phyloP scores from a whole-genome alignment of 345 rosid genomes.

The Eutrema heterophyllum region DNA sequence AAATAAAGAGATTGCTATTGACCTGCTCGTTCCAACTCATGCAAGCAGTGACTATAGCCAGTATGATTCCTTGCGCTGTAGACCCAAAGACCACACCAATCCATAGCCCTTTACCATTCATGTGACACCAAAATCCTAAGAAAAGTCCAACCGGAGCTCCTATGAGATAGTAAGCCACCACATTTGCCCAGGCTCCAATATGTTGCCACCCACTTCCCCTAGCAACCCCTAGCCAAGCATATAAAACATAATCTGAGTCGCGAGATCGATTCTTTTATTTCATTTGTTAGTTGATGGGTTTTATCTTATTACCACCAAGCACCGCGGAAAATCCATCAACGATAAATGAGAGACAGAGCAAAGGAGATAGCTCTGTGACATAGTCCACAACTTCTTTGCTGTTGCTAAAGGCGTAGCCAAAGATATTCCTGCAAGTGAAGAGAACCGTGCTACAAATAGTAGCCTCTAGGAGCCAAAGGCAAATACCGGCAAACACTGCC shows the following conservation, averaged over 20 bases:
- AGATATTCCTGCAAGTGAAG: conserved; percentile 23
- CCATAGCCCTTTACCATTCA: conserved; percentile 45
- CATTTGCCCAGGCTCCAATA: conserved; percentile 40
- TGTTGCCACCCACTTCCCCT: conserved; percentile 54
- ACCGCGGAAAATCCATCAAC: conserved; percentile 36
- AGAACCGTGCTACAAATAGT: conserved; percentile 26
- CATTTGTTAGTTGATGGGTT: not conserved
- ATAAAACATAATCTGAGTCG: not conserved
- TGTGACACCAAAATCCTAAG: conserved; percentile 32
- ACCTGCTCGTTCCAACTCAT: conserved; percentile 42
- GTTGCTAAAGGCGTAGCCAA: conserved; percentile 45
- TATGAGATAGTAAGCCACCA: conserved; percentile 35
- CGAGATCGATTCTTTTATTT: not conserved
- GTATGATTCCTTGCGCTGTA: conserved; percentile 26
- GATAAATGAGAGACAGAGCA: conserved; percentile 40
- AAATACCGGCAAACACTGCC: conserved; percentile 17
- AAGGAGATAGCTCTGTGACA: conserved; percentile 39
- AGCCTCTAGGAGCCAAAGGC: conserved; percentile 31
- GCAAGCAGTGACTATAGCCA: conserved; percentile 30
- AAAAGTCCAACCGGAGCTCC: conserved; percentile 37
- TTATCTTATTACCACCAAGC: conserved; percentile 24
- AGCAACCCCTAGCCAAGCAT: conserved; percentile 33
- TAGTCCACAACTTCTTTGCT: conserved; percentile 43
- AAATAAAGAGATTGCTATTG: not conserved
- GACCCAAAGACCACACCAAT: conserved; percentile 41